A percentile compares a stretch with the other conserved stretches of the same genome.
phyloP scores from a whole-genome alignment of 768 basidiomycete species.

The Lactarius indigo region DNA sequence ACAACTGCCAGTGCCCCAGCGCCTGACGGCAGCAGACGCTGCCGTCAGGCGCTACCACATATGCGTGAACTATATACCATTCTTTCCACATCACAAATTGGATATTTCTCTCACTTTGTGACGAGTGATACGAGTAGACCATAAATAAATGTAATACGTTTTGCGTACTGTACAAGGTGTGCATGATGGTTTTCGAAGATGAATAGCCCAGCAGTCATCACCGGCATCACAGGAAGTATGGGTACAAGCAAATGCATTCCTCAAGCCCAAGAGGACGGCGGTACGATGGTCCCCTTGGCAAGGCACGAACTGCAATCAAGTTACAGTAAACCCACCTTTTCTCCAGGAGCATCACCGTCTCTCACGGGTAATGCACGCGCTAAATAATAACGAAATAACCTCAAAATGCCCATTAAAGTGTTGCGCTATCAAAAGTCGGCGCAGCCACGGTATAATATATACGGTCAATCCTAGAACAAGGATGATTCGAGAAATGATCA shows the following conservation, averaged over 20 bases:
- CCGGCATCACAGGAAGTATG: background rate
- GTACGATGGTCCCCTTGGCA: background rate
- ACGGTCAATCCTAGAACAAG: background rate
- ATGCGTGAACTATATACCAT: background rate
- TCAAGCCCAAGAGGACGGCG: background rate
- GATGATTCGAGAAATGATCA: slow-evolving; percentile 19
- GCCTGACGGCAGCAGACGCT: slow-evolving; percentile 2
- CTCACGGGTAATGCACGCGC: background rate
- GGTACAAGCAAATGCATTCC: background rate
- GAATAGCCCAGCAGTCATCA: background rate
- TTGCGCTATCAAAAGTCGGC: background rate
- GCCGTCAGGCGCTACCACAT: background rate
- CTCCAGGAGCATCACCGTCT: background rate
- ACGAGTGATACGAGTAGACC: background rate
- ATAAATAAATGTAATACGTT: background rate
- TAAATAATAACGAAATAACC: background rate
- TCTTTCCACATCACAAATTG: background rate
- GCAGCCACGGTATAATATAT: background rate
- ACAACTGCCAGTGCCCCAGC: background rate
- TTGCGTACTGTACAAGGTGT: background rate
- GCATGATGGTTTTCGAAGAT: background rate
- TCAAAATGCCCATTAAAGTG: background rate
- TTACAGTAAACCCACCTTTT: too few species aligned
- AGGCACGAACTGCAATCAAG: background rate
- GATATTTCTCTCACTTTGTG: background rate